Evolutionary conservation across 2,329 filamentous ascomycete species (phyloP), one percentile per base, ranked within the genome.

Genomic region (Pezicula carpinea): DNA sequence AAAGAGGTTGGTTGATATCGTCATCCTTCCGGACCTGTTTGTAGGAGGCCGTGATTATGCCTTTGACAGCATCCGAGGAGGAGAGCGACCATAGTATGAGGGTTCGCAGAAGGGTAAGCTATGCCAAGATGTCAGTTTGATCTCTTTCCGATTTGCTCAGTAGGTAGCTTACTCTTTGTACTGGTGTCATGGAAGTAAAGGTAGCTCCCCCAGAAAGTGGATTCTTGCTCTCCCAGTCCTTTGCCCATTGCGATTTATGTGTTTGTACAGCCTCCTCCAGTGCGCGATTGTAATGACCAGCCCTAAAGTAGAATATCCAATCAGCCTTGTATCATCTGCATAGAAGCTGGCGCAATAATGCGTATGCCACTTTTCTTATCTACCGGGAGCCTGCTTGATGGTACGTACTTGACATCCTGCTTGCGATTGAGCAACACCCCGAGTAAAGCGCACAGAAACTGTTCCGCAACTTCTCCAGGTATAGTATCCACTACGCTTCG

Each of bases 391-490:
- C 26, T 35, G 33, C n/a, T 19, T 15, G 34, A 48, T 31, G 22
- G 34, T 56, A 73, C 89, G 69, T 80, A 97, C 93, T 99, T 96
- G 65, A 97, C 88, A 70, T 96, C 91, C 66, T 99, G 96, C 75
- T 99, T 97, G 67, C 93, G 85, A 69, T 99, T 99, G 61, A 99
- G 76, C 46, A 96, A 80, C 59, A 99, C 75, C 26, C 87, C 85
- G 38, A 99, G 74, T 55, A 99, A 70, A 53, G 90, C 90, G 73
- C 95, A 99, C 21, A 99, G 75, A 49, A 99, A 82, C 57, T 84
- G 80, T 72, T 97, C 92, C 39, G 88, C 84, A 62, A 91, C 85
- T 61, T 95, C 85, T 59, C 90, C 89, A 2, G 92, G 91, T 18
- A 84, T 70, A 41, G 77, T 70, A 64, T 92, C 88, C 51, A 84